These are phyloP conservation scores for Talaromyces sp. DNA, from an alignment of 2,329 filamentous ascomycete species.

Conservation along the genomic window DNA sequence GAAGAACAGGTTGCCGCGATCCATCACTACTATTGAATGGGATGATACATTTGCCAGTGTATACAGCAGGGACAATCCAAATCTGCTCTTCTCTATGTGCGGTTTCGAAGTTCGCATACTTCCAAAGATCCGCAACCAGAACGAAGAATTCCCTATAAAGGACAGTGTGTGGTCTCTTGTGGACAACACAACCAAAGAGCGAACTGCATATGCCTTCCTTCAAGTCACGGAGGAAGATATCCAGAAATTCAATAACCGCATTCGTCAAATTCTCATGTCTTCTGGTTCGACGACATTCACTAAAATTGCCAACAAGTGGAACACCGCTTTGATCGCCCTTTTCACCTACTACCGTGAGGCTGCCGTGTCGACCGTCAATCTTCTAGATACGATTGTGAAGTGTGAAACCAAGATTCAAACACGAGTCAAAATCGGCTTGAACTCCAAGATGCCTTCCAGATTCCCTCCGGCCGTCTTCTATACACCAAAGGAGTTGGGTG, in stretches of 20 bases:
- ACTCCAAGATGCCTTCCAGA: constrained; percentile 98
- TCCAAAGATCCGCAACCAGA: constrained; percentile 90
- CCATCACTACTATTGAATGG: constrained; percentile 97
- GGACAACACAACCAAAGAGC: constrained; percentile 93
- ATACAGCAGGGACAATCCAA: constrained; percentile 96
- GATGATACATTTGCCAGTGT: constrained; percentile 98
- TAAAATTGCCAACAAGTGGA: constrained; percentile 99
- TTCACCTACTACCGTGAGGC: constrained; percentile 99
- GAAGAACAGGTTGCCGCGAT: constrained; percentile 92
- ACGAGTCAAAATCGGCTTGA: constrained; percentile 94
- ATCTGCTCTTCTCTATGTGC: constrained; percentile 94
- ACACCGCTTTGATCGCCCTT: constrained; percentile 90
- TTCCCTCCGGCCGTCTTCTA: constrained; percentile 99
- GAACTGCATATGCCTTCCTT: constrained; percentile 93
- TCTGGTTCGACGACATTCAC: constrained; percentile 99
- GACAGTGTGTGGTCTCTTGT: constrained; percentile 98
- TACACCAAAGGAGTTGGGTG: constrained; percentile 94
- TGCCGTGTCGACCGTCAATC: constrained; percentile 87
- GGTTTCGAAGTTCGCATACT: constrained; percentile 96
- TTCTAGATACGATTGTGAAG: constrained; percentile 97
- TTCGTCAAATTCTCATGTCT: constrained; percentile 97
- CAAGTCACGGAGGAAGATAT: constrained; percentile 98
- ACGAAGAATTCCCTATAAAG: constrained; percentile 95
- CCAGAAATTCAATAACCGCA: constrained; percentile 98
- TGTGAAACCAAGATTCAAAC: constrained; percentile 99